Percentiles rank a stretch among this genome's conserved stretches.
Evolutionary conservation across 345 rosid species (phyloP).

Genomic region (Euphorbia peplus): DNA sequence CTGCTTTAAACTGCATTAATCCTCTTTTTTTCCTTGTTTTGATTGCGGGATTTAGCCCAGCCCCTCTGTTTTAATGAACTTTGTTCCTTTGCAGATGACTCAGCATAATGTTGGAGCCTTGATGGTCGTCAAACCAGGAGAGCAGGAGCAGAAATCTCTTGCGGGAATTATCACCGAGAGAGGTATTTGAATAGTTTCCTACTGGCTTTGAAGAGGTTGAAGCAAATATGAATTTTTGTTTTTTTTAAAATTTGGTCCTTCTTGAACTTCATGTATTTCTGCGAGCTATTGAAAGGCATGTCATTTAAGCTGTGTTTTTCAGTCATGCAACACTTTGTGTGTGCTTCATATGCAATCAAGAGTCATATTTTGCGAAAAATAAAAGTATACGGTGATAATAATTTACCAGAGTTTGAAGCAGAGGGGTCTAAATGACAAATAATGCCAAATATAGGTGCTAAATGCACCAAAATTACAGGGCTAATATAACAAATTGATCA

Average conservation of each 20-base stretch:
- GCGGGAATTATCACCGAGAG: slow-evolving; percentile 98
- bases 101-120: slow-evolving; percentile 96
- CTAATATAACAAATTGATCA: background rate
- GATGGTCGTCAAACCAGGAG: slow-evolving; percentile 93
- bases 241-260: no score
- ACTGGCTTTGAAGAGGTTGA: background rate
- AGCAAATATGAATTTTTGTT: no score
- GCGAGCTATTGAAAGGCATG: no score
- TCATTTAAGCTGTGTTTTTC: no score
- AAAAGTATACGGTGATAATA: no score
- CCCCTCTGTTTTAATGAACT: background rate
- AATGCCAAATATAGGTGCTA: no score
- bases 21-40: background rate
- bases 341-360: no score
- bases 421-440: no score
- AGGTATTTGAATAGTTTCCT: slow-evolving; percentile 38
- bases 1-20: background rate
- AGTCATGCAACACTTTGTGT: no score
- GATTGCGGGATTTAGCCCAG: background rate
- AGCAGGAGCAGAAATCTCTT: slow-evolving; percentile 78
- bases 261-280: no score
- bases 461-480: background rate
- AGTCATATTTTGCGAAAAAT: no score
- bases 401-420: no score
- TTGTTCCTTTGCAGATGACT: slow-evolving; percentile 61